Evolutionary conservation across 1,284 basidiomycete genomes (phyloP).

Genomic region (Anthracocystis setariae): DNA sequence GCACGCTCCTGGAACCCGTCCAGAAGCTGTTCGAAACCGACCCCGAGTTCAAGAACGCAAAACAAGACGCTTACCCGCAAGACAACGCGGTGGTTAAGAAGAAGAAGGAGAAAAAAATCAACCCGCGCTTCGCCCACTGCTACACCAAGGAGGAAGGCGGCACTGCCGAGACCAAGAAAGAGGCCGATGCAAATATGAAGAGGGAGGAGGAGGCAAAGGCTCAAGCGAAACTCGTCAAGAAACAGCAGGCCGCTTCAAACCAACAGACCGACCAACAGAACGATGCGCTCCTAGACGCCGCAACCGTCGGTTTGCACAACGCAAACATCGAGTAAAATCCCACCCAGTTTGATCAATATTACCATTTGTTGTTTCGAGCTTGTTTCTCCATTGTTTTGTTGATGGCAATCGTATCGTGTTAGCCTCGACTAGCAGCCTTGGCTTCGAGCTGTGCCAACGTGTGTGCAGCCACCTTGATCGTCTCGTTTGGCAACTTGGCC

Average conservation of each 20-base stretch:
- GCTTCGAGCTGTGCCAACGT: slow-evolving; percentile 9
- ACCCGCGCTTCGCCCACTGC: slow-evolving; percentile 53
- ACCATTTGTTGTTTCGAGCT: background rate
- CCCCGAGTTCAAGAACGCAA: slow-evolving; percentile 83
- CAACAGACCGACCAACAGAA: slow-evolving; percentile 19
- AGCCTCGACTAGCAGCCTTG: background rate
- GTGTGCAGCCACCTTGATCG: slow-evolving; percentile 5
- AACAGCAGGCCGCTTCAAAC: slow-evolving; percentile 8
- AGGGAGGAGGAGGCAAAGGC: slow-evolving; percentile 29
- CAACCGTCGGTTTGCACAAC: slow-evolving; percentile 21
- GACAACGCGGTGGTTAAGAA: slow-evolving; percentile 52
- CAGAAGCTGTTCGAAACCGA: slow-evolving; percentile 79
- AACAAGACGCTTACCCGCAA: slow-evolving; percentile 82
- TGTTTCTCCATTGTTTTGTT: background rate
- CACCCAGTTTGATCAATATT: background rate
- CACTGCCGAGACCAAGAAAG: slow-evolving; percentile 54
- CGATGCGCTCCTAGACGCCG: slow-evolving; percentile 42
- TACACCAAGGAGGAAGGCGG: slow-evolving; percentile 56
- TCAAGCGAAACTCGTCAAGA: slow-evolving; percentile 15
- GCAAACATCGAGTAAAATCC: slow-evolving; percentile 13
- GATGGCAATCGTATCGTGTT: background rate
- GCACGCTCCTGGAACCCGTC: slow-evolving; percentile 83
- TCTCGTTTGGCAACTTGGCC: slow-evolving; percentile 78
- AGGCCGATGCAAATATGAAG: slow-evolving; percentile 45
- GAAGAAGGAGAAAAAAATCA: slow-evolving; percentile 63